Base-by-base conservation (phyloP, 495 filamentous ascomycete genomes). In the Tuber melanosporum region DNA sequence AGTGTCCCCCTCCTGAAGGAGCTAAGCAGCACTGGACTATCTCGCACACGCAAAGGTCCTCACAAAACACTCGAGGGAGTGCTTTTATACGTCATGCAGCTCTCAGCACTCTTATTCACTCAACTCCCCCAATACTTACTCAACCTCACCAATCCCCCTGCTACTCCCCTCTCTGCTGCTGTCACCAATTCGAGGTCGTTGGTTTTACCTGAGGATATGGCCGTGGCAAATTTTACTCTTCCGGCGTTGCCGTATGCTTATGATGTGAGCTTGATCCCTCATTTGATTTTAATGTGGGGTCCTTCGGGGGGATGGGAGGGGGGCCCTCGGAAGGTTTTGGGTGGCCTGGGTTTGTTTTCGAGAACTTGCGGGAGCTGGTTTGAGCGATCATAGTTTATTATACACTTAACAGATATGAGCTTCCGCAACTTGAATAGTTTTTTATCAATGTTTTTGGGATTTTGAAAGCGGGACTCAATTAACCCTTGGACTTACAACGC, bases 181-280 rank as follows among this genome's bases (percentile, higher is more conserved):
- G 9, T 32, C 57, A 66, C 57, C 57, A 66, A 66, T 32, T n/a
- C 57, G 12, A 62, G 52, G 12, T 66, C 26, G n/a, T 17, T n/a
- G n/a, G 15, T 66, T 32, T 66, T 66, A 15, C 57, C 57, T 66
- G 57, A 66, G 26, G 26, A 57, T 46, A 75, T 77, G 75, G 45
- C 57, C 57, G 47, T 8, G 44, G 71, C n/a, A 32, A 70, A 7
- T 20, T 82, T 77, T 32, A 71, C 71, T 0, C 81, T 82, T 41
- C 81, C 81, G 2, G 46, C 75, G 32, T 74, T 82, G 20, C 80
- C 80, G 9, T 82, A 82, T 73, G 77, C 73, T 3, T 79, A 82
- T 69, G 75, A 82, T 70, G 81, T 82, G 46, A 71, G 80, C 69
- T 43, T 44, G 19, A 45, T 73, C 47, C 44, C n/a, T 42, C 44